Base-by-base conservation (phyloP, 2,329 filamentous ascomycete genomes). In the Verticillium tricorpus region DNA sequence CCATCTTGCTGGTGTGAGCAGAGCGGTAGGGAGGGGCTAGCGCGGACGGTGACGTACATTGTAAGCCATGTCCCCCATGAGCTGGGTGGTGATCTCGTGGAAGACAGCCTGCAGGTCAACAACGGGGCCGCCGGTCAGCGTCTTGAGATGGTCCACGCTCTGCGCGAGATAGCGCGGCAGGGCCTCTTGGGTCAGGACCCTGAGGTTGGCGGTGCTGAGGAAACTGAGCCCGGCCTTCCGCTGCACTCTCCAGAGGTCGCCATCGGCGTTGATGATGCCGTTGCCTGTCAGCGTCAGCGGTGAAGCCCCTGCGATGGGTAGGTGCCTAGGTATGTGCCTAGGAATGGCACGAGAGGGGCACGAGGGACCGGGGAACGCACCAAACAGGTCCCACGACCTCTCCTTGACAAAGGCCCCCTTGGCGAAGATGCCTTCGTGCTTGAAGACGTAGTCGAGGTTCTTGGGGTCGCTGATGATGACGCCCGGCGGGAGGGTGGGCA, bases 11-110 rank as follows among this genome's bases (percentile, higher is more conserved):
- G 15, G 14, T 2, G 22, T n/a, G 7, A 40, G 32, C 35, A 50
- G 40, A n/a, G 17, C 8, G 8, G 17, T 12, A 22, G 40, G 5
- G 17, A 35, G 34, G 34, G 14, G 34, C 12, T 5, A 2, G 11
- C 40, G 17, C 40, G 17, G 7, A 7, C 17, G 4, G 2, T 45
- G 11, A 59, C 58, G 66, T 70, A 78, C 80, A 69, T 86, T 83
- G 67, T 89, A 89, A 15, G 87, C 87, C 83, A 89, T 87, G 64
- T 81, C 80, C n/a, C 86, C 87, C 83, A 89, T 88, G 28, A 89
- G 69, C 62, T 85, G 80, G 25, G 86, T 89, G 1, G 86, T 89
- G 56, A 89, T 80, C 69, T 88, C 85, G 60, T 87, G 84, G 56
- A 89, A 82, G 2, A 86, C 74, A n/a, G 74, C 76, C 67, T 89